These are phyloP conservation scores for Aspergillus asperescens DNA, from an alignment of 495 filamentous ascomycete genomes.

Conservation along the genomic window DNA sequence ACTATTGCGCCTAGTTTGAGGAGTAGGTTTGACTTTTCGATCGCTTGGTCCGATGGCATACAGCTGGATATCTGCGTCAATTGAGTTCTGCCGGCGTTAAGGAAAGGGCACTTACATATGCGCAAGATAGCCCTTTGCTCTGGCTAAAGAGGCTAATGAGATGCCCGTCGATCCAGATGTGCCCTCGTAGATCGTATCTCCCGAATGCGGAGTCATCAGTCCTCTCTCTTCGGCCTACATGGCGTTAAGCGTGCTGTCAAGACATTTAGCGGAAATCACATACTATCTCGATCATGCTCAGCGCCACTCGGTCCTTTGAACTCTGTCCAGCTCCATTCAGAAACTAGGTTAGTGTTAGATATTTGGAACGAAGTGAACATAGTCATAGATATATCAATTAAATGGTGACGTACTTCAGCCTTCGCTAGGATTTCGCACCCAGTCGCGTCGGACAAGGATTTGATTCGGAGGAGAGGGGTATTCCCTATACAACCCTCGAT, in stretches of 20 bases:
- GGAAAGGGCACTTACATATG: conserved; percentile 60
- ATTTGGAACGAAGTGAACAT: neutral
- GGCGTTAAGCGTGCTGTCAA: conserved; percentile 13
- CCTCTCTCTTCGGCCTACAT: conserved; percentile 71
- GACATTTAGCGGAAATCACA: conserved; percentile 11
- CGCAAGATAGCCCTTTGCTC: conserved; percentile 82
- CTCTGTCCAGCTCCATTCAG: conserved; percentile 93
- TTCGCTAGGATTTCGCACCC: conserved; percentile 91
- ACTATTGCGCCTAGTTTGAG: conserved; percentile 86
- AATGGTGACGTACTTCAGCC: conserved; percentile 58
- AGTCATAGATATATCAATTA: neutral
- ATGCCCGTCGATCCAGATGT: conserved; percentile 94
- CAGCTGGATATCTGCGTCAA: conserved; percentile 48
- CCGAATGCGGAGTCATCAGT: conserved; percentile 69
- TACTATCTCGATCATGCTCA: conserved; percentile 78
- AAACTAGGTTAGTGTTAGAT: conserved; percentile 45
- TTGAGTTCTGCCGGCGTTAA: neutral
- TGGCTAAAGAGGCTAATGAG: conserved; percentile 80
- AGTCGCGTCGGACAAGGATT: conserved; percentile 82
- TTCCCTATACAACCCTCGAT: conserved; percentile 93
- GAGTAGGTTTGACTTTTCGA: conserved; percentile 84
- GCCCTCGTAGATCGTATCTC: conserved; percentile 94
- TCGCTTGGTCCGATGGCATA: conserved; percentile 89
- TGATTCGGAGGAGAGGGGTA: conserved; percentile 85
- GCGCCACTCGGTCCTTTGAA: conserved; percentile 90